Evolutionary conservation across 2,329 filamentous ascomycete species (phyloP), one percentile per base, ranked within the genome.

Genomic region (Stemphylium vesicarium): DNA sequence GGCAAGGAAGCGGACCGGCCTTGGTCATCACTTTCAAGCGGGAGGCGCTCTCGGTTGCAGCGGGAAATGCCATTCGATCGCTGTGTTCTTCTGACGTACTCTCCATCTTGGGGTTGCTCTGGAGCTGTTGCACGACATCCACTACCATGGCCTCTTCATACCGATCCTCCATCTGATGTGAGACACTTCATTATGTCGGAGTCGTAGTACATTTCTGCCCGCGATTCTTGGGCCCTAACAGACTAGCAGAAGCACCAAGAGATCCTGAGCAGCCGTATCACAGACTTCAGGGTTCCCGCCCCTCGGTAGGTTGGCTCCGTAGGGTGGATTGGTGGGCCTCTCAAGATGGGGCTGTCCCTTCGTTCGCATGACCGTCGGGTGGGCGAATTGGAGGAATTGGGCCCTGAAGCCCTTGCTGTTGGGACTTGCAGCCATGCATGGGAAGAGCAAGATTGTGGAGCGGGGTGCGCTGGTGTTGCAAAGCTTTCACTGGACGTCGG

Each of bases 361-460:
- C 51, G 72, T 73, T 75, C 72, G 73, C 73, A 75, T 73, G 68
- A 73, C 60, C 64, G 49, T 29, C 7, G n/a, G 31, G 31, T 51
- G 54, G 60, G 60, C 72, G 66, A 75, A 75, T 74, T 58, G 49
- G 63, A 64, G 46, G 37, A 50, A 36, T 44, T 51, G 48, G 45
- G 35, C 45, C 24, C 45, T 52, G 57, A 60, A 54, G 57, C 50
- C 64, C 57, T 53, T 49, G 56, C 48, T 59, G 50, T 44, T 39
- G 55, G 56, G 61, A 60, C 65, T 50, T 65, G 70, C 70, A 74
- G 65, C 46, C 35, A 69, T 60, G 70, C 68, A 70, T 63, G 65
- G 63, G 61, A 63, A 66, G 50, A 59, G 52, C 38, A 53, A 59
- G 48, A 52, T 16, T 59, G 62, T 55, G 64, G 64, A 67, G 66